Evolutionary conservation across 441 rosid species (phyloP), one percentile per base, ranked within the genome.

Genomic region (Aleurites moluccanus): DNA sequence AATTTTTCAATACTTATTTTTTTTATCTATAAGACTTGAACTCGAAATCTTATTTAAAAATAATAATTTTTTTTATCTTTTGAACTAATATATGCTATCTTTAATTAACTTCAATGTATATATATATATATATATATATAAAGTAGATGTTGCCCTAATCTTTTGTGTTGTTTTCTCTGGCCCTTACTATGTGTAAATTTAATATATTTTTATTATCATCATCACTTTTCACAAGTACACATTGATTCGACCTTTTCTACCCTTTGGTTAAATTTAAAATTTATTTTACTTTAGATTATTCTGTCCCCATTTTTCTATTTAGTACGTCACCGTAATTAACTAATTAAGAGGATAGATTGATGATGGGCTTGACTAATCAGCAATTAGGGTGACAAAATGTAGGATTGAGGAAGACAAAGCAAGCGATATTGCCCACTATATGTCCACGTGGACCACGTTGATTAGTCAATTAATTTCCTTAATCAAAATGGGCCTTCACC

Each of bases 401-500:
- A 59, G 69, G 72, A 20, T 53, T 16, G 72, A 76, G 16, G 79
- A 78, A 69, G 85, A 76, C 79, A 78, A 62, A 64, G 62, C 11
- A 38, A 76, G 79, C 71, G 47, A 55, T 33, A 69, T 14, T 64
- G 79, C 61, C n/a, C 74, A 67, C 71, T 38, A 38, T 10, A 59
- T 70, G 66, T 75, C 62, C 72, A 33, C 69, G 50, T 21, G 47
- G 74, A 55, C 15, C 21, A 27, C 64, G 55, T 38, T 55, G 30
- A 49, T 18, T 49, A 13, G 69, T 21, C 28, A 79, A 63, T n/a
- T n/a, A n/a, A n/a, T 66, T 74, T 50, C 13, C 49, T 3, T 38
- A 70, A 59, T 74, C 50, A 23, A 60, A 13, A 20, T 80, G 80
- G 79, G 75, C 79, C 81, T 76, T 73, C 73, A 76, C 78, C 16